Percentiles rank a stretch among this genome's conserved stretches.
These are phyloP conservation scores for Colletotrichum simmondsii DNA, from an alignment of 2,329 filamentous ascomycete genomes.

Conservation along the genomic window DNA sequence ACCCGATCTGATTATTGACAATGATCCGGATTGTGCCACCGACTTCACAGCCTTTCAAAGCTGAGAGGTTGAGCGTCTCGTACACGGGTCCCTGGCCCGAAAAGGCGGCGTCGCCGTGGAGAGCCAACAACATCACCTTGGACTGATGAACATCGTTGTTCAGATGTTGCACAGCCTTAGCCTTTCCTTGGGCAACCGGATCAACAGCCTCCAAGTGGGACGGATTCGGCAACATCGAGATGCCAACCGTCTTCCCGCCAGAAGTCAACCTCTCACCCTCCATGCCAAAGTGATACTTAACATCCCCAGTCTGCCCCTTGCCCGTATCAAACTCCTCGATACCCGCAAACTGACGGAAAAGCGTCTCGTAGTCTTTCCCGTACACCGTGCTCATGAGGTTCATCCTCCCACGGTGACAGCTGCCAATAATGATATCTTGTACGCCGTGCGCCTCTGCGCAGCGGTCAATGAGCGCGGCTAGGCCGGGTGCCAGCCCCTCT, in stretches of 20 bases:
- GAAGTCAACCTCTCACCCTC: slow-evolving; percentile 98
- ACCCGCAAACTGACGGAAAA: slow-evolving; percentile 97
- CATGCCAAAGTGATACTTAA: slow-evolving; percentile 99
- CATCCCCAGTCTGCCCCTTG: slow-evolving; percentile 83
- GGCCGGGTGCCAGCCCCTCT: slow-evolving; percentile 95
- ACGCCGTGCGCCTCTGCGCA: slow-evolving; percentile 93
- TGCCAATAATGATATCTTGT: slow-evolving; percentile 98
- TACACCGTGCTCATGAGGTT: slow-evolving; percentile 98
- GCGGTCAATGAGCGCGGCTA: slow-evolving; percentile 98
- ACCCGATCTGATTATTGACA: slow-evolving; percentile 99
- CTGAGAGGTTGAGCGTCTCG: slow-evolving; percentile 97
- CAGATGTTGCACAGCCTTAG: slow-evolving; percentile 96
- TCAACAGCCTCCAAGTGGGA: slow-evolving; percentile 99
- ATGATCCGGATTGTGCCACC: slow-evolving; percentile 96
- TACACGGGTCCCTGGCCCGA: slow-evolving; percentile 97
- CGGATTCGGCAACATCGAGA: slow-evolving; percentile 97
- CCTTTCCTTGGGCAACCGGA: slow-evolving; percentile 96
- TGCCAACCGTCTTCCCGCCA: slow-evolving; percentile 96
- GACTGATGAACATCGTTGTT: slow-evolving; percentile 93
- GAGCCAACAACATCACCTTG: slow-evolving; percentile 92
- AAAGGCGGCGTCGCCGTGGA: slow-evolving; percentile 97
- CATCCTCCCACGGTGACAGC: slow-evolving; percentile 97
- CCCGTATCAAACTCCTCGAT: slow-evolving; percentile 88
- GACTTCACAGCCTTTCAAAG: slow-evolving; percentile 93
- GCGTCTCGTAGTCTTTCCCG: slow-evolving; percentile 97